Evolutionary conservation across 345 rosid species (phyloP), one percentile per base, ranked within the genome.

Genomic region (Ailanthus altissimus): DNA sequence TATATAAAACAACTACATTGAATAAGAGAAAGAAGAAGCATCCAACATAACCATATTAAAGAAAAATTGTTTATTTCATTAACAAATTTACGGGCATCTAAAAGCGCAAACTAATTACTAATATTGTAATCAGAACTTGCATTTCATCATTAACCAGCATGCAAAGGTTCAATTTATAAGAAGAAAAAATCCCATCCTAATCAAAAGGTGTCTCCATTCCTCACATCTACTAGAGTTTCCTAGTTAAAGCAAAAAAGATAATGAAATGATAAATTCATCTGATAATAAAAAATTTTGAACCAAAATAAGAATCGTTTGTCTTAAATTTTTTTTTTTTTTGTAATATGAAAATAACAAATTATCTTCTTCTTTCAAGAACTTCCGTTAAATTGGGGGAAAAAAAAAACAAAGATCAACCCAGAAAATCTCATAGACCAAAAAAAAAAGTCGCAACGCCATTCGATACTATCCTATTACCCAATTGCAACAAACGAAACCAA

Each of bases 401-500:
- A 57, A 62, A 73, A 79, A 2, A 43, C 56, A 23, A 61, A 60
- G 53, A 77, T 57, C 78, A 73, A 73, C 67, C 73, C 70, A 23
- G 42, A 77, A 68, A 80, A 26, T 46, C 40, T 38, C 78, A 74
- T 42, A 9, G 40, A 78, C 72, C 53, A 77, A 79, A 28, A 60
- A 78, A 78, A 80, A 68, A 75, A 77, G 28, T n/a, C n/a, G 42
- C 63, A 59, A 36, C 72, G n/a, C 78, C 77, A 75, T 61, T 38
- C 75, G 72, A 65, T 80, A 79, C 64, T 42, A 81, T 73, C 75
- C 68, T 43, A 67, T 77, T 11, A 50, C 18, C 9, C 28, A 32
- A 32, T 32, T 32, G 3, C 38, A 47, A 63, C 32, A 43, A 57
- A 57, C 20, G 40, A 15, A 38, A 72, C 14, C 20, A 54, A 56